phyloP scores from a whole-genome alignment of 306 rosid genomes.

The Astragalus glycyphyllos region DNA sequence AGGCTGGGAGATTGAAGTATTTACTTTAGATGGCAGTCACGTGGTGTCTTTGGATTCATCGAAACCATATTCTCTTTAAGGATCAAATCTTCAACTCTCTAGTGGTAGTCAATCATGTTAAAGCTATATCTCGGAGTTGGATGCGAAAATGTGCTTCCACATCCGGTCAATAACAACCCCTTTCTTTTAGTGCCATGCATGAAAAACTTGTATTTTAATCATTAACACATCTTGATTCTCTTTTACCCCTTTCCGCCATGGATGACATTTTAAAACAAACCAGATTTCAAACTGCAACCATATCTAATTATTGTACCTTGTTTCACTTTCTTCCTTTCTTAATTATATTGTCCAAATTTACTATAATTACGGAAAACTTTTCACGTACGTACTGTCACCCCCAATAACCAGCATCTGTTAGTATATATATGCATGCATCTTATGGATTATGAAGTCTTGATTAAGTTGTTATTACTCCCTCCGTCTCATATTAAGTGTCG shows the following conservation, averaged over 20 bases:
- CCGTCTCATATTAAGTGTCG: too few relatives aligned
- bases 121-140: too few relatives aligned
- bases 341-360: constrained; percentile 33
- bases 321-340: constrained; percentile 12
- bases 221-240: constrained; percentile 45
- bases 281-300: constrained; percentile 43
- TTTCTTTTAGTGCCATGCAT: neutral
- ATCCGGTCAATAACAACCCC: constrained; percentile 9
- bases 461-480: constrained; percentile 21
- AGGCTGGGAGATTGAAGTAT: too few relatives aligned
- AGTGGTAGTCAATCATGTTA: too few relatives aligned
- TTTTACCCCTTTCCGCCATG: constrained; percentile 56
- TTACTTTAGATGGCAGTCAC: too few relatives aligned
- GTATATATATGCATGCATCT: neutral
- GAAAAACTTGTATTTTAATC: constrained; percentile 37
- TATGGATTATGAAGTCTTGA: constrained; percentile 40
- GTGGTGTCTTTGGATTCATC: too few relatives aligned
- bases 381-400: constrained; percentile 44
- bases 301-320: constrained; percentile 28
- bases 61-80: too few relatives aligned
- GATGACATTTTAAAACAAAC: constrained; percentile 52
- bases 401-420: constrained; percentile 40
- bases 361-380: constrained; percentile 33
- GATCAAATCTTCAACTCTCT: too few relatives aligned
- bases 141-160: too few relatives aligned